These are phyloP conservation scores for Polyporus tsugae DNA, from an alignment of 1,284 basidiomycete genomes.

Conservation along the genomic window DNA sequence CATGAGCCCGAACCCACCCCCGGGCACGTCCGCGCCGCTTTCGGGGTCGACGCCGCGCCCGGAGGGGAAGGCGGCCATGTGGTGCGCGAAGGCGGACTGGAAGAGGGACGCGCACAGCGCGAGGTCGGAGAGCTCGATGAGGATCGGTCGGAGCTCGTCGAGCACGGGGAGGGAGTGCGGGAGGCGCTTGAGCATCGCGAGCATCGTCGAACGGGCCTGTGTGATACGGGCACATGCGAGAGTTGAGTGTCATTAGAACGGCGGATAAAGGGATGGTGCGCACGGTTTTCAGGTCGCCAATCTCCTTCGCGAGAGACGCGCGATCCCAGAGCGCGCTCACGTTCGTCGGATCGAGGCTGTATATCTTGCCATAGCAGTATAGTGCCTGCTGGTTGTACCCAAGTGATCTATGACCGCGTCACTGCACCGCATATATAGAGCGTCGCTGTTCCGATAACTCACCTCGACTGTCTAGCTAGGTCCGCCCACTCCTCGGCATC, in stretches of 20 bases:
- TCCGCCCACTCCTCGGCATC: slow-evolving; percentile 82
- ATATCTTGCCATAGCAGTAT: slow-evolving; percentile 91
- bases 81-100: slow-evolving; percentile 65
- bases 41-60: slow-evolving; percentile 41
- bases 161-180: slow-evolving; percentile 87
- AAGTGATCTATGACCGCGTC: slow-evolving; percentile 33
- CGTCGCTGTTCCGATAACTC: slow-evolving; percentile 21
- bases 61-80: slow-evolving; percentile 49
- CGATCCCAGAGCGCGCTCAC: slow-evolving; percentile 92
- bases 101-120: slow-evolving; percentile 70
- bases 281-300: slow-evolving; percentile 75
- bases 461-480: slow-evolving; percentile 82
- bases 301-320: slow-evolving; percentile 82
- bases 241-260: not conserved
- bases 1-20: slow-evolving; percentile 64
- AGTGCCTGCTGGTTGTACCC: slow-evolving; percentile 87
- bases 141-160: slow-evolving; percentile 80
- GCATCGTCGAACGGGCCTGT: slow-evolving; percentile 80
- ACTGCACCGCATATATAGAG: not conserved
- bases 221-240: no score
- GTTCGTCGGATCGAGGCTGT: slow-evolving; percentile 82
- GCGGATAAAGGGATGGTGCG: slow-evolving; percentile 25
- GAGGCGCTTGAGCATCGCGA: slow-evolving; percentile 78
- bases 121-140: slow-evolving; percentile 77
- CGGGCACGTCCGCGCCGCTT: slow-evolving; percentile 45